phyloP scores from a whole-genome alignment of 305 asterid species.

The Fraxinus greggii region DNA sequence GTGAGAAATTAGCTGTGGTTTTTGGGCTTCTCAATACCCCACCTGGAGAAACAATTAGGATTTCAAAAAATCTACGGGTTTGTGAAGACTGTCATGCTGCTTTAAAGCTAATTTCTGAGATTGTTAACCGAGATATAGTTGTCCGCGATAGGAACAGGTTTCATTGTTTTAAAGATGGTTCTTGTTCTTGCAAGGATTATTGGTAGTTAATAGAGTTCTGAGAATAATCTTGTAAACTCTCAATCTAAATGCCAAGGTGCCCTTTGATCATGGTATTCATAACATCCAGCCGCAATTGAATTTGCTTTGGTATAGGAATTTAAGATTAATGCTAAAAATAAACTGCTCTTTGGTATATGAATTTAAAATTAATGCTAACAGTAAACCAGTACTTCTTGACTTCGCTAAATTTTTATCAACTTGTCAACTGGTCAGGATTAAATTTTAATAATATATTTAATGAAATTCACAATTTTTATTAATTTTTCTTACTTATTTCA shows the following conservation, averaged over 20 bases:
- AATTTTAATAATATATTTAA: too few relatives aligned
- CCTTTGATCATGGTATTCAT: not conserved
- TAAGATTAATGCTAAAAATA: not conserved
- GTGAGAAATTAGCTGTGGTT: slow-evolving; percentile 55
- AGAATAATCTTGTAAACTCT: not conserved
- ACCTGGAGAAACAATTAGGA: slow-evolving; percentile 48
- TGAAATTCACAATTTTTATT: not conserved
- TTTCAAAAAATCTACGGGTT: slow-evolving; percentile 54
- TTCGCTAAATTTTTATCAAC: not conserved
- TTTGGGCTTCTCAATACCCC: slow-evolving; percentile 41
- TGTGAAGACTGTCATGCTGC: slow-evolving; percentile 62
- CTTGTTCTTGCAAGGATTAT: slow-evolving; percentile 48
- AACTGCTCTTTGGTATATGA: not conserved
- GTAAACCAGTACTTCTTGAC: not conserved
- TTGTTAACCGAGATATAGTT: slow-evolving; percentile 38
- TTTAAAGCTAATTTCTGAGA: slow-evolving; percentile 48
- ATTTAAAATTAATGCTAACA: not conserved
- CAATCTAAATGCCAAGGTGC: not conserved
- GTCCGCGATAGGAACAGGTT: slow-evolving; percentile 54
- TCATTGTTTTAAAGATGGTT: slow-evolving; percentile 44
- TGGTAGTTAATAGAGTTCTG: slow-evolving; percentile 31
- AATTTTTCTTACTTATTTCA: too few relatives aligned
- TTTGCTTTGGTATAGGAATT: not conserved
- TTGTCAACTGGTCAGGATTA: too few relatives aligned
- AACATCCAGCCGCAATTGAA: not conserved